Base-by-base conservation (phyloP, 2,329 filamentous ascomycete genomes). In the Xylariaceae sp. region DNA sequence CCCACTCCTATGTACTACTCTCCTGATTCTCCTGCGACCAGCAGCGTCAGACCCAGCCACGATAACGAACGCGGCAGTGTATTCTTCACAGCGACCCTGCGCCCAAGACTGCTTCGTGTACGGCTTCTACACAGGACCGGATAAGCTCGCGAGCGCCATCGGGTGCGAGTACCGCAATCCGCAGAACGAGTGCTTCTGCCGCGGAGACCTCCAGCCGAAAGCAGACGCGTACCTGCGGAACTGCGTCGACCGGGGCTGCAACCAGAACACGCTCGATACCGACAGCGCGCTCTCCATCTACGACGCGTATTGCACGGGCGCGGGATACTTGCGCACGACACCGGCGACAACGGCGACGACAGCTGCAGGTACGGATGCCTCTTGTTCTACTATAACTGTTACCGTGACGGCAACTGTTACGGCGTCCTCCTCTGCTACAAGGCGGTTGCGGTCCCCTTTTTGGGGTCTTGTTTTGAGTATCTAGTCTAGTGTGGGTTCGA, bases 311-410 rank as follows among this genome's bases (percentile, higher is more conserved):
- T 43, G 40, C 23, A 39, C 36, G 2, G n/a, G 16, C 28, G 40
- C 40, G 8, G 40, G 40, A 21, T 43, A 14, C 33, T 3, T 32
- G 12, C 40, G 32, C 32, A 15, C 8, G 4, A 23, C 32, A n/a
- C 28, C 36, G 23, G 11, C 32, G 28, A 43, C 17, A 16, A n/a
- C n/a, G n/a, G n/a, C n/a, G n/a, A n/a, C n/a, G n/a, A 9, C 26
- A 32, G 39, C 36, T 19, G 29, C 36, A 43, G 40, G 40, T 43
- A 43, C 40, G 36, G 40, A n/a, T 21, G 36, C 35, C 28, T 40
- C 16, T 32, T 33, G 32, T 40, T 39, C 36, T 9, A 26, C 40
- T 15, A 32, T 41, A 12, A 41, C 39, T 2, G 40, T 38, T 5
- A 43, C 40, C n/a, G 40, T 39, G n/a, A 43, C 40, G 32, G 40